Conservation (phyloP, 768 basidiomycete genomes). For the Rubroboletus pulcherrimus region DNA sequence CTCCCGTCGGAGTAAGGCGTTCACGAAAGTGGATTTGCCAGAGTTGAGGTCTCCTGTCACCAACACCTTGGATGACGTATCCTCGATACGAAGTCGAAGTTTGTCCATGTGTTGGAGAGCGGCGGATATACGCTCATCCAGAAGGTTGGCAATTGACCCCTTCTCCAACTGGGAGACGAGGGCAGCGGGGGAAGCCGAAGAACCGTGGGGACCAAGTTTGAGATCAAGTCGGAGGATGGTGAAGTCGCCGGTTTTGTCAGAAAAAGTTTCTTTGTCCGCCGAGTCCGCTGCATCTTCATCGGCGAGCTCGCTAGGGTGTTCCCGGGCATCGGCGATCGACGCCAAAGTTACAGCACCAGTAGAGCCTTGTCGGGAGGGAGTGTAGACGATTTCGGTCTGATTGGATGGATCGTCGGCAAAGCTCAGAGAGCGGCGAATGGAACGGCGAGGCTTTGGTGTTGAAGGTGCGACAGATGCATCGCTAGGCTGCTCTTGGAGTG, state of each 20-base stretch:
- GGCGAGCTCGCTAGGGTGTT: slow-evolving; percentile 15
- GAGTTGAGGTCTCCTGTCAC: slow-evolving; percentile 98
- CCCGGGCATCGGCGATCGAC: slow-evolving; percentile 46
- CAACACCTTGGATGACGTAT: slow-evolving; percentile 92
- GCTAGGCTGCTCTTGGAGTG: slow-evolving; percentile 48
- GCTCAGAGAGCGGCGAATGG: slow-evolving; percentile 66
- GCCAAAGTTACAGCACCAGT: slow-evolving; percentile 59
- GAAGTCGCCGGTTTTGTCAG: slow-evolving; percentile 58
- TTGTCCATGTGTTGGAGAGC: slow-evolving; percentile 78
- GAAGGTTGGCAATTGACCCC: slow-evolving; percentile 84
- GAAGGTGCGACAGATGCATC: slow-evolving; percentile 27
- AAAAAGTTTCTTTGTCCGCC: slow-evolving; percentile 35
- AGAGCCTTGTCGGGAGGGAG: slow-evolving; percentile 45
- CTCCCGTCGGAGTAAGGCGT: slow-evolving; percentile 84
- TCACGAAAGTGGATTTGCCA: slow-evolving; percentile 98
- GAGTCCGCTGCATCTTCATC: slow-evolving; percentile 22
- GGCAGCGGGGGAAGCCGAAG: slow-evolving; percentile 56
- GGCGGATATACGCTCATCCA: slow-evolving; percentile 77
- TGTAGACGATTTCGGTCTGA: slow-evolving; percentile 62
- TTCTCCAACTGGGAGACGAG: slow-evolving; percentile 93
- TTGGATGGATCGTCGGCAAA: slow-evolving; percentile 80
- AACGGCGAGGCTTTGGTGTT: slow-evolving; percentile 32
- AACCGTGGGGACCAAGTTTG: slow-evolving; percentile 75
- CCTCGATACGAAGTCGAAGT: slow-evolving; percentile 81
- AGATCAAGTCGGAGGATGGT: slow-evolving; percentile 90